Evolutionary conservation across 2,329 filamentous ascomycete species (phyloP).

Genomic region (Pseudopyrenochaeta lycopersici): DNA sequence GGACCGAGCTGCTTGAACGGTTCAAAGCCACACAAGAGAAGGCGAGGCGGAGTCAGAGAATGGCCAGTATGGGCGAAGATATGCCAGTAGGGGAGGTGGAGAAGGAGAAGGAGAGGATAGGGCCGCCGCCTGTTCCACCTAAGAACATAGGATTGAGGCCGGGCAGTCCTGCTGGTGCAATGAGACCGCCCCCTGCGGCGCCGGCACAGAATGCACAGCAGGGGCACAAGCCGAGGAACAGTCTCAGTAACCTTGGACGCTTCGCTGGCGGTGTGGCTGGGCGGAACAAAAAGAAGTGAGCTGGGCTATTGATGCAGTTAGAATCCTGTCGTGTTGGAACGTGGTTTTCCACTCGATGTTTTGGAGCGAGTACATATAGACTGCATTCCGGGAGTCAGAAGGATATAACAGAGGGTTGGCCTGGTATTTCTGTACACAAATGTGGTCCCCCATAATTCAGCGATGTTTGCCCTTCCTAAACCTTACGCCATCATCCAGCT

Average conservation of each 20-base stretch:
- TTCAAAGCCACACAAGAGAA: constrained; percentile 91
- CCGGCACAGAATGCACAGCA: constrained; percentile 23
- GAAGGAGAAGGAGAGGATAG: constrained; percentile 37
- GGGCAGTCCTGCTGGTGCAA: constrained; percentile 30
- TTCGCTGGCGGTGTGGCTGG: constrained; percentile 54
- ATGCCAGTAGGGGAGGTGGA: constrained; percentile 29
- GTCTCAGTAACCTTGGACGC: constrained; percentile 55
- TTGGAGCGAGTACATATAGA: constrained; percentile 9
- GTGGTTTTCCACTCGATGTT: constrained; percentile 1
- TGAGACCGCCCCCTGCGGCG: constrained; percentile 28
- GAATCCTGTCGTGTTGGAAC: background rate
- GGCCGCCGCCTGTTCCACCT: constrained; percentile 35
- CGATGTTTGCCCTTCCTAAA: constrained; percentile 57
- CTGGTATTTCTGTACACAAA: constrained; percentile 12
- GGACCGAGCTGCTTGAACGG: constrained; percentile 92
- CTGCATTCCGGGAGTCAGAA: constrained; percentile 34
- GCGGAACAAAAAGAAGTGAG: constrained; percentile 48
- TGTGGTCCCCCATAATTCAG: constrained; percentile 32
- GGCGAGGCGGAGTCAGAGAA: constrained; percentile 74
- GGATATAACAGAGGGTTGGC: background rate
- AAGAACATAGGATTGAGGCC: constrained; percentile 32
- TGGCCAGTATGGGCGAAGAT: constrained; percentile 52
- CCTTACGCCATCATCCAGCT: constrained; percentile 44
- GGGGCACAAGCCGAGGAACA: constrained; percentile 50
- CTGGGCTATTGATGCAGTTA: background rate